phyloP scores from a whole-genome alignment of 805 yeast species.

The Saccharomycopsis javanensis region DNA sequence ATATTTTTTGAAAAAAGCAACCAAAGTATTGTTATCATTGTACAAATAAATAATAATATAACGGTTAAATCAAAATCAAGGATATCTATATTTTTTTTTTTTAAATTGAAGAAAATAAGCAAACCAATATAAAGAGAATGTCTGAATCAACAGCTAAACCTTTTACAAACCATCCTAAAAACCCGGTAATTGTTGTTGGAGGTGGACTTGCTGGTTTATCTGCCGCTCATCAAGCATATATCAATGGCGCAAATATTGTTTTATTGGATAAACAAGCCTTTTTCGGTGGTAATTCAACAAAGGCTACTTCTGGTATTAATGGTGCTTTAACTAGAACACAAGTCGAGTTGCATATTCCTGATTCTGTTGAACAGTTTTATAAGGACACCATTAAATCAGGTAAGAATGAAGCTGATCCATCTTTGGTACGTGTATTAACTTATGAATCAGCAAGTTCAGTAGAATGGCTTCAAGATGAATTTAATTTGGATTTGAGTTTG shows the following conservation, averaged over 20 bases:
- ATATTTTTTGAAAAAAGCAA: too few relatives aligned
- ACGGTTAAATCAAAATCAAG: too few relatives aligned
- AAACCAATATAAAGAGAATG: too few relatives aligned
- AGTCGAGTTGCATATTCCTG: constrained; percentile 37
- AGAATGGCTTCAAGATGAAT: constrained; percentile 59
- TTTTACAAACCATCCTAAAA: constrained; percentile 10
- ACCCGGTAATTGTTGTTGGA: constrained; percentile 43
- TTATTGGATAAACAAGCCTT: constrained; percentile 51
- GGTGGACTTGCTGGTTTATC: constrained; percentile 58
- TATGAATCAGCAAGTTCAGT: constrained; percentile 57
- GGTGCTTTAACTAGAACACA: constrained; percentile 68
- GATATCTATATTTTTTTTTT: too few relatives aligned
- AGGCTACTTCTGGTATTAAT: constrained; percentile 60
- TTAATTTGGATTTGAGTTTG: constrained; percentile 52
- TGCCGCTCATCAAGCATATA: constrained; percentile 48
- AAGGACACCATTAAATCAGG: constrained; percentile 63
- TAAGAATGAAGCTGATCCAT: constrained; percentile 46
- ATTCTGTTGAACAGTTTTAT: constrained; percentile 49
- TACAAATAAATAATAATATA: too few relatives aligned
- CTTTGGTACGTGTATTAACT: constrained; percentile 49
- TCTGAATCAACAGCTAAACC: constrained; percentile 7
- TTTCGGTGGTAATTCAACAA: constrained; percentile 56
- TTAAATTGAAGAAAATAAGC: neutral
- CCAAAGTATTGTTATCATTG: too few relatives aligned
- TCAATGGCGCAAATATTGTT: constrained; percentile 44